These are phyloP conservation scores for Tylopilus sp. DNA, from an alignment of 1,284 basidiomycete species.

Conservation along the genomic window DNA sequence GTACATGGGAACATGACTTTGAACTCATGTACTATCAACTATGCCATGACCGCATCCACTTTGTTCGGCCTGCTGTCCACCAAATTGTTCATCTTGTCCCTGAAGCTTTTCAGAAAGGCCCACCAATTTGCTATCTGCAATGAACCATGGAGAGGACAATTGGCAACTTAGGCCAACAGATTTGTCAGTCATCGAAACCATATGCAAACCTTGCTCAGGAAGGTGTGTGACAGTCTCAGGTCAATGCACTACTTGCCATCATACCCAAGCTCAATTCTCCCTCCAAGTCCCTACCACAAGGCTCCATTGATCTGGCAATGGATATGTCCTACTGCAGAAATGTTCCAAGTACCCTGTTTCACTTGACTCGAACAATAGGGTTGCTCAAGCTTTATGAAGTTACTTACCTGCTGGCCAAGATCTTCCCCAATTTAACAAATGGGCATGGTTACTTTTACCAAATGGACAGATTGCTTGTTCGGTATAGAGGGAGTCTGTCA, in stretches of 20 bases:
- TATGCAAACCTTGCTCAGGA: constrained; percentile 4
- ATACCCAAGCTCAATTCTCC: too few relatives aligned
- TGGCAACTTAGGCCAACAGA: constrained; percentile 18
- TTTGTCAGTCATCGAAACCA: constrained; percentile 6
- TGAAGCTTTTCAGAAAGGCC: constrained; percentile 2
- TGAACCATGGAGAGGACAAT: constrained; percentile 26
- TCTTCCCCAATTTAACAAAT: too few relatives aligned
- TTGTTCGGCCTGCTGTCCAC: constrained; percentile 3
- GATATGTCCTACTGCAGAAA: too few relatives aligned
- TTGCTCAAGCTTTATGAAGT: too few relatives aligned
- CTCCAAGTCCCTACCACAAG: too few relatives aligned
- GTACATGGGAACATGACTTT: constrained; percentile 1
- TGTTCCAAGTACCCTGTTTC: too few relatives aligned
- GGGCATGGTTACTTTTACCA: too few relatives aligned
- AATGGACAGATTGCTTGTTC: too few relatives aligned
- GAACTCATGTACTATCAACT: constrained; percentile 9
- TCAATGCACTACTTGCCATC: background rate
- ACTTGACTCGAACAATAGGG: too few relatives aligned
- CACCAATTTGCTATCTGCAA: constrained; percentile 19
- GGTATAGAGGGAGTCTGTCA: too few relatives aligned
- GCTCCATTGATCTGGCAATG: too few relatives aligned
- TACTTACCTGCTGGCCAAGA: too few relatives aligned
- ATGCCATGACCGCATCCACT: background rate
- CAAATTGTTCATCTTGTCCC: constrained; percentile 8
- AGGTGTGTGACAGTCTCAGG: background rate